Conservation (phyloP, 495 filamentous ascomycete species). For the Xylaria palmicola region DNA sequence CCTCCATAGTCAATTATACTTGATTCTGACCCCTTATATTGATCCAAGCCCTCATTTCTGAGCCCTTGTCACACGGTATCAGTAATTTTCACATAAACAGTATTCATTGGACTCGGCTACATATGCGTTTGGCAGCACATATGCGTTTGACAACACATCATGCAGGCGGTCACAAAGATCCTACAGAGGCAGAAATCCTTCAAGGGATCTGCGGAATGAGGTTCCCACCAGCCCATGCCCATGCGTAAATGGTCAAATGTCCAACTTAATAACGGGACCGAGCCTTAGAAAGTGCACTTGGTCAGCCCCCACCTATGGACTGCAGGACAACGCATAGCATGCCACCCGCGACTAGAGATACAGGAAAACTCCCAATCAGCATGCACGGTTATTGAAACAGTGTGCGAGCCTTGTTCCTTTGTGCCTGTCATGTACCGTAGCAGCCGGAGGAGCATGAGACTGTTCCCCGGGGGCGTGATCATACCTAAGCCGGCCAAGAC, state of each 20-base stretch:
- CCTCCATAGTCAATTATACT: too few species aligned
- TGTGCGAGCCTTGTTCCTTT: neutral
- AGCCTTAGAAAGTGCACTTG: neutral
- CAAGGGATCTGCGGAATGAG: neutral
- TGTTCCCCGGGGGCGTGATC: neutral
- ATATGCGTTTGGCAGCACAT: neutral
- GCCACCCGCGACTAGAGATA: neutral
- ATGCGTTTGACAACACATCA: neutral
- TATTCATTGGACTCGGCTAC: neutral
- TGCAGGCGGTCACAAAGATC: neutral
- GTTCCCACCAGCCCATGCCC: neutral
- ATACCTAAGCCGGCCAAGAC: neutral
- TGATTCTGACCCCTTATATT: too few species aligned
- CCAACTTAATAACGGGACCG: neutral
- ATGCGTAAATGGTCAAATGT: neutral
- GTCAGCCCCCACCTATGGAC: neutral
- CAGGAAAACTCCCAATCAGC: neutral
- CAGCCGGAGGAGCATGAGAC: neutral
- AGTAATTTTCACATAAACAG: neutral
- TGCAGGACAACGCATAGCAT: neutral
- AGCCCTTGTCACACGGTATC: too few species aligned
- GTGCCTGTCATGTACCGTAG: neutral
- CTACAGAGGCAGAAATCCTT: neutral
- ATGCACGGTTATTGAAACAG: neutral
- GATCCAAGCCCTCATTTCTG: too few species aligned